Evolutionary conservation across 257 asterid species (phyloP), one percentile per base, ranked within the genome.

Genomic region (Jacaranda copaia): DNA sequence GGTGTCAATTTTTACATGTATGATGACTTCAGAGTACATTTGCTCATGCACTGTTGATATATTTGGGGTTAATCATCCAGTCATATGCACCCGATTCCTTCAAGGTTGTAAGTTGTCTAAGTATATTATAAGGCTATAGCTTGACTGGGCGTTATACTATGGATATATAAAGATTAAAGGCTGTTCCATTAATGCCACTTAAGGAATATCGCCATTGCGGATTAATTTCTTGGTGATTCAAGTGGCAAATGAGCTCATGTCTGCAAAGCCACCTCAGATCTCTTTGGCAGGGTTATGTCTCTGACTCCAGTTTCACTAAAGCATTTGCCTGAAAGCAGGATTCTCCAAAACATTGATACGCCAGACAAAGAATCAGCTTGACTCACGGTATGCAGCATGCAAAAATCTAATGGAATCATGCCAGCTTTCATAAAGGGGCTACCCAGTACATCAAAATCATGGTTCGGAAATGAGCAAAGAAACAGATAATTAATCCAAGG

Each of bases 281-380:
- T 52, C 20, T 59, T 46, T 16, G 12, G n/a, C 42, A 60, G 18
- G 18, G 12, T 5, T 36, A 48, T 38, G 20, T 68, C 56, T 48
- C 38, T 12, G 20, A 68, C 16, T 13, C 36, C 35, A 61, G 40
- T 14, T 58, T 49, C 15, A 35, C 0, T 14, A 51, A 49, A 49
- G 38, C 49, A n/a, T 70, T 49, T 40, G 12, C 45, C 10, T 13
- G 16, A 60, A 9, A 12, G 68, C 64, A 72, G 76, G 67, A 8
- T n/a, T 70, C 18, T 45, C 16, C 72, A 67, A 43, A 67, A 45
- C n/a, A 67, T 16, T 55, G 51, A 70, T 70, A 53, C 16, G 11
- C 51, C 36, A 55, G 46, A 70, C 39, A 70, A 53, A 40, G 20
- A 67, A 70, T 52, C 51, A 70, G 65, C 39, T 16, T 70, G 75